phyloP scores from a whole-genome alignment of 129 eudicot species.

The Escallonia rubra region DNA sequence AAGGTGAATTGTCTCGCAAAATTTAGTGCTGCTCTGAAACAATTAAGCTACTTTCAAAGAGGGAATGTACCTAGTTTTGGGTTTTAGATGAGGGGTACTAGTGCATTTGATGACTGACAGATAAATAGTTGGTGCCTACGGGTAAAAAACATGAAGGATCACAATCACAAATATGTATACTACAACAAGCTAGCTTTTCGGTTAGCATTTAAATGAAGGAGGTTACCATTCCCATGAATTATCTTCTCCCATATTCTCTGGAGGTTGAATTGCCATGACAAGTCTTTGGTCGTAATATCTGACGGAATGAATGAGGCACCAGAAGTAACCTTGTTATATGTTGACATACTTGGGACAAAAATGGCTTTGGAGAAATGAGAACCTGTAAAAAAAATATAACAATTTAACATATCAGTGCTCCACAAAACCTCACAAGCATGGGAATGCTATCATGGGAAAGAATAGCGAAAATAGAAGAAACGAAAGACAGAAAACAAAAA shows the following conservation, averaged over 20 bases:
- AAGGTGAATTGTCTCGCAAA: too few relatives aligned
- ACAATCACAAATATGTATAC: background rate
- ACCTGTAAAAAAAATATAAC: constrained; percentile 29
- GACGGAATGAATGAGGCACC: constrained; percentile 52
- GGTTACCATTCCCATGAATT: constrained; percentile 56
- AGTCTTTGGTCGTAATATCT: constrained; percentile 45
- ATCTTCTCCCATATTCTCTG: constrained; percentile 77
- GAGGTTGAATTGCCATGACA: constrained; percentile 81
- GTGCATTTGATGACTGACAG: too few relatives aligned
- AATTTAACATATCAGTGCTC: background rate
- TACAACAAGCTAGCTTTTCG: background rate
- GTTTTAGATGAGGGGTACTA: too few relatives aligned
- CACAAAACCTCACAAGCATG: background rate
- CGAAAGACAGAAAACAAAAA: too few relatives aligned
- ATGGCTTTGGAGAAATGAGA: constrained; percentile 70
- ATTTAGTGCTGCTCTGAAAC: too few relatives aligned
- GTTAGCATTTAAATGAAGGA: background rate
- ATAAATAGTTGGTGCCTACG: too few relatives aligned
- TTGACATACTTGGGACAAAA: constrained; percentile 79
- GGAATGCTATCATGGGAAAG: too few relatives aligned
- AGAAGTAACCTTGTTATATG: constrained; percentile 82
- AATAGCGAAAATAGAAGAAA: too few relatives aligned
- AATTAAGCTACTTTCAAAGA: too few relatives aligned
- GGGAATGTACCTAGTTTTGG: too few relatives aligned
- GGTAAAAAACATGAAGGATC: too few relatives aligned